Evolutionary conservation across 2,329 filamentous ascomycete species (phyloP), one percentile per base, ranked within the genome.

Genomic region (Onygenales sp.): DNA sequence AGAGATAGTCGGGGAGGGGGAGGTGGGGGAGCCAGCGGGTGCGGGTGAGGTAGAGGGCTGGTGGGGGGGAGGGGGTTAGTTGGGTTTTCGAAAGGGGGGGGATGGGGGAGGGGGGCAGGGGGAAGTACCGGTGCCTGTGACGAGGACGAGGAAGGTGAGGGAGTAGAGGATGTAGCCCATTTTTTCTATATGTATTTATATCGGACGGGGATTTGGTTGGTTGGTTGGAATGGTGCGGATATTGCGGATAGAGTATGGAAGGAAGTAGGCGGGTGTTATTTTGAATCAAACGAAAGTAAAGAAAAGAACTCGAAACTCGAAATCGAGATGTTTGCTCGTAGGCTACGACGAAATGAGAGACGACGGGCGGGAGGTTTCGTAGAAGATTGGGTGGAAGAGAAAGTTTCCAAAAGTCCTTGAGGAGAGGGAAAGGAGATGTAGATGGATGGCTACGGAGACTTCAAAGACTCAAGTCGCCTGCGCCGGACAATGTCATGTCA

Each of bases 151-250:
- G 68, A 95, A 80, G 64, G 82, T 82, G 59, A 91, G 69, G 62
- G 81, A 83, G 75, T 90, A 95, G 73, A 95, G 81, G 59, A 94
- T 68, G 75, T 91, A 93, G 58, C 75, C 78, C 89, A 94, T 95
- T 61, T 6, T 41, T 38, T 38, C 7, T 39, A 14, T 39, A 13
- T 48, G 8, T 48, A 11, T 38, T 10, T 39, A 3, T 39, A 39
- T 39, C 13, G 36, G n/a, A 27, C 27, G 33, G 32, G 21, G 21
- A 27, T 27, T 27, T 27, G 21, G 21, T 27, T 27, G 21, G 21
- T 27, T 27, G 21, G 45, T 35, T 33, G 13, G 45, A 13, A 49
- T 35, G 17, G 21, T 5, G 21, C 32, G 45, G 45, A 21, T 53
- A 49, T 43, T 8, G 36, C 11, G 48, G 41, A 27, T 36, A 32